These are phyloP conservation scores for Penicillium fuscoglaucum DNA, from an alignment of 2,329 filamentous ascomycete genomes.

Conservation along the genomic window DNA sequence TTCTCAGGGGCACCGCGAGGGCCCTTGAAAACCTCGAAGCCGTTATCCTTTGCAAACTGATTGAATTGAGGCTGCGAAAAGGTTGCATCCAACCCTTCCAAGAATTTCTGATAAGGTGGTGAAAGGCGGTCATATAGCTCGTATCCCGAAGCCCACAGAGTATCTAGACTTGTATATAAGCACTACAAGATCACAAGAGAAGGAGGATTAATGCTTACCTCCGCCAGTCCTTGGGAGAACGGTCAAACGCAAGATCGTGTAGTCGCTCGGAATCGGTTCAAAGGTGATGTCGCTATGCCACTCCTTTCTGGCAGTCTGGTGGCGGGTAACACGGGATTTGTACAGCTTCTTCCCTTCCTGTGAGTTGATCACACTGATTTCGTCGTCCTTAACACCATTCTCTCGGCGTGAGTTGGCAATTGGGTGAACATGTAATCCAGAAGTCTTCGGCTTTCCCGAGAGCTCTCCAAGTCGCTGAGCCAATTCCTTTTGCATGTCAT, in stretches of 20 bases:
- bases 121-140: conserved; percentile 45
- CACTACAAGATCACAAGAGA: neutral
- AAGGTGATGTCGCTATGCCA: conserved; percentile 55
- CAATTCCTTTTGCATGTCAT: conserved; percentile 55
- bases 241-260: conserved; percentile 48
- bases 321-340: conserved; percentile 32
- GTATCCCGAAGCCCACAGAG: conserved; percentile 47
- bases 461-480: conserved; percentile 51
- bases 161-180: conserved; percentile 32
- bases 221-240: conserved; percentile 45
- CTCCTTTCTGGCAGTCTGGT: conserved; percentile 37
- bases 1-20: conserved; percentile 57
- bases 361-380: conserved; percentile 53
- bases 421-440: conserved; percentile 50
- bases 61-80: conserved; percentile 33
- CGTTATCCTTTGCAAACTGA: conserved; percentile 29
- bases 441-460: conserved; percentile 49
- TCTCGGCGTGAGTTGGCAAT: conserved; percentile 52
- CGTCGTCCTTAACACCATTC: conserved; percentile 48
- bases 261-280: conserved; percentile 50
- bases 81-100: conserved; percentile 42
- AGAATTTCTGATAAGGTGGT: conserved; percentile 39
- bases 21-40: conserved; percentile 31
- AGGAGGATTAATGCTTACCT: conserved; percentile 25
- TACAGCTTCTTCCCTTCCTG: conserved; percentile 42